Base-by-base conservation (phyloP, 2,329 filamentous ascomycete species). In the Microsporum ferrugineum region DNA sequence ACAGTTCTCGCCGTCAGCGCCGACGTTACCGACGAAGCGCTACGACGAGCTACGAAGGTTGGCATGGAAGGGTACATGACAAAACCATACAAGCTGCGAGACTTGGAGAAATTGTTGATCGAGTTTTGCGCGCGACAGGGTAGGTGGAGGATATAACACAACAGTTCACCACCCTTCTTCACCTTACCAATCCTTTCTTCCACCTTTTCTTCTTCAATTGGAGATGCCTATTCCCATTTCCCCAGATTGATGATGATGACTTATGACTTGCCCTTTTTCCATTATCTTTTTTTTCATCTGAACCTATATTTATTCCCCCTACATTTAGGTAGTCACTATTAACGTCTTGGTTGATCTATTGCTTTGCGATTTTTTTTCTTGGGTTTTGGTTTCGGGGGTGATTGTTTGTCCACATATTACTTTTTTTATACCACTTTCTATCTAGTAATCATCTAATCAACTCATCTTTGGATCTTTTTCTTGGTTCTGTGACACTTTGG, bases 21-120 rank as follows among this genome's bases (percentile, higher is more conserved):
- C 6, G 85, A 88, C 68, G 83, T 85, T 8, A 87, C 84, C 1
- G 83, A 85, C 62, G 81, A 81, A 53, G 84, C 84, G 6, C 74
- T 86, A 60, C 79, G 81, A 60, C 78, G 82, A 58, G 84, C 84
- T 14, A 82, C 79, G 5, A 77, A 79, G 66, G 83, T 82, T 4
- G 85, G 84, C 41, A 87, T 88, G 79, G 83, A 82, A 68, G 84
- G 84, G 1, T 86, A 86, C 66, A 82, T 87, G 78, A 85, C 83
- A 43, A 88, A 88, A 69, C 85, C 84, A 5, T 87, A 84, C 70
- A 84, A 84, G 69, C 74, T 86, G 60, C 72, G 78, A 60, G 84
- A 86, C 70, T 73, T 87, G 66, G 82, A 86, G 71, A 77, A 80
- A 63, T 71, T 86, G 67, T 85, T 87, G 57, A 66, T 76, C 39